Evolutionary conservation across 768 basidiomycete genomes (phyloP), one percentile per base, ranked within the genome.

Genomic region (Clavulina sp.): DNA sequence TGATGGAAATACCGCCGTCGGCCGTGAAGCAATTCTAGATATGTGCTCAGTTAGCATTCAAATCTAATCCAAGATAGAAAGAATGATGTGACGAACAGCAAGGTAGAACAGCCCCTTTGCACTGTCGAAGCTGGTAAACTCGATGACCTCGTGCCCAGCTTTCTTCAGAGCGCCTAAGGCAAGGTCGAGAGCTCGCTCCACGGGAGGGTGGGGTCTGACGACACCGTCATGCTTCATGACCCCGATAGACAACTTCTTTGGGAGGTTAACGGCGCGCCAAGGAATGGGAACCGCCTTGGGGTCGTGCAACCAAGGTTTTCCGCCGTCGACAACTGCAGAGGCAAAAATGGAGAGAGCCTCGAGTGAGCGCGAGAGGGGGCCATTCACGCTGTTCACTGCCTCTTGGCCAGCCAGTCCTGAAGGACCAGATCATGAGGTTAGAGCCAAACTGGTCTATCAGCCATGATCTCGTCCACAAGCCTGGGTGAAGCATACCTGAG

Each of bases 331-430:
- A 23, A 91, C 72, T 1, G 75, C 71, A 60, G 80, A 70, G 63
- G 75, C 73, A 63, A 89, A 87, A 0, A 63, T 56, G 59, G 75
- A 79, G 52, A 89, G 63, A n/a, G 73, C 81, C 6, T 61, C 65
- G 44, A 86, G 56, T 31, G 74, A 74, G 40, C 64, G 68, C 1
- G 76, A 66, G 47, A 87, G 66, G 4, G 87, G 87, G 0, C 87
- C 87, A 6, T 86, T 68, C 26, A 86, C 81, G 2, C 83, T 82
- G 3, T 67, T 67, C 26, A 84, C 58, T 13, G 78, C 75, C 54
- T 86, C 83, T 60, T 81, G 77, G 21, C 86, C 86, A 61, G 79
- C 73, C n/a, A n/a, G n/a, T n/a, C n/a, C n/a, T n/a, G n/a, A n/a
- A n/a, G n/a, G n/a, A n/a, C n/a, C n/a, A n/a, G n/a, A n/a, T n/a